Percentiles rank a stretch among this genome's conserved stretches.
Conservation (phyloP, 2,329 filamentous ascomycete species). For the Paraphaeosphaeria minitans region DNA sequence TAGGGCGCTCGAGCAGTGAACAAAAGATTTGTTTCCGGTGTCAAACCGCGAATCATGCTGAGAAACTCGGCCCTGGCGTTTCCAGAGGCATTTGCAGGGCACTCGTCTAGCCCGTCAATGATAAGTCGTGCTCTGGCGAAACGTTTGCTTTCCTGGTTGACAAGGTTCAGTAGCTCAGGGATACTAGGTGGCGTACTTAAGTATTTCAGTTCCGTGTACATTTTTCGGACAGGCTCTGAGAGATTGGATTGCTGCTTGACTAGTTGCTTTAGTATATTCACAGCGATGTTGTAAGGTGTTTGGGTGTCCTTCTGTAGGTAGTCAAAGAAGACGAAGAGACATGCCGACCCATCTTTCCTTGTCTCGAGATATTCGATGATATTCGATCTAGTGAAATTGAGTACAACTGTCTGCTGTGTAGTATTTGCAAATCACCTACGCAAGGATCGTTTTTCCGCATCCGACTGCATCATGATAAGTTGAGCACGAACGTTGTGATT, state of each 20-base stretch:
- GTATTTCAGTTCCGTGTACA: neutral
- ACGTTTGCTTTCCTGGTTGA: neutral
- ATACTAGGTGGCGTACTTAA: neutral
- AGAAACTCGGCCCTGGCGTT: conserved; percentile 8
- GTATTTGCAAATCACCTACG: neutral
- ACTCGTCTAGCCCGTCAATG: conserved; percentile 9
- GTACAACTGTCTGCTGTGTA: neutral
- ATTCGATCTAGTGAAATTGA: conserved; percentile 3
- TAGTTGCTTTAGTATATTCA: conserved; percentile 6
- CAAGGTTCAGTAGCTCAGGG: neutral
- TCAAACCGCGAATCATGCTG: neutral
- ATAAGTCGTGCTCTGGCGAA: conserved; percentile 4
- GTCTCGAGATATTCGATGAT: conserved; percentile 10
- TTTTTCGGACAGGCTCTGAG: neutral
- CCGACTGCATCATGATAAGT: neutral
- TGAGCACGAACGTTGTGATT: no score
- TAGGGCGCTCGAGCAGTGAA: neutral
- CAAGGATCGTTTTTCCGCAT: neutral
- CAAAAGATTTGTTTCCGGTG: neutral
- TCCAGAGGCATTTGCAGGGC: neutral
- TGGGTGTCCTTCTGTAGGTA: neutral
- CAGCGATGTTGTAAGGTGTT: conserved; percentile 1
- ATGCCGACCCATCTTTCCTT: neutral
- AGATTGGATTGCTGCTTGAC: neutral
- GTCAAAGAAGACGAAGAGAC: conserved; percentile 9